A percentile compares a stretch with the other conserved stretches of the same genome.
These are phyloP conservation scores for Arthrocladium fulminans DNA, from an alignment of 2,329 filamentous ascomycete genomes.

Conservation along the genomic window DNA sequence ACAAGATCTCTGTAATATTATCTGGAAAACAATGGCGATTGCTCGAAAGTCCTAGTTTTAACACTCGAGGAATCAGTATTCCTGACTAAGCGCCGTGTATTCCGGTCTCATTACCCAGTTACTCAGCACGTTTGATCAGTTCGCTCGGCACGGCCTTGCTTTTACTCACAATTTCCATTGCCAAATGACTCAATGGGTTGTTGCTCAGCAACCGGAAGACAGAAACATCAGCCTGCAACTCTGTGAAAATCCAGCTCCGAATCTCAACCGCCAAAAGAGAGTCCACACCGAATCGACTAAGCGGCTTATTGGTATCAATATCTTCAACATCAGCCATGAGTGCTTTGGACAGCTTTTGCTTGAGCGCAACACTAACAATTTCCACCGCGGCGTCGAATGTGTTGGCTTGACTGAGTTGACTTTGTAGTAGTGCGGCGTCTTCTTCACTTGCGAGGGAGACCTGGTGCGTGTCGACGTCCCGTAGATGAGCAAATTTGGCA, in stretches of 20 bases:
- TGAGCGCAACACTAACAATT: slow-evolving; percentile 6
- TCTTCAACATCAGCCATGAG: slow-evolving; percentile 15
- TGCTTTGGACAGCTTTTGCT: slow-evolving; percentile 9
- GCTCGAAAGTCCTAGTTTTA: too few relatives aligned
- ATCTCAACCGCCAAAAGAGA: slow-evolving; percentile 27
- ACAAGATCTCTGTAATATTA: too few relatives aligned
- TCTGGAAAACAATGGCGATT: too few relatives aligned
- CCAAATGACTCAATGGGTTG: slow-evolving; percentile 48
- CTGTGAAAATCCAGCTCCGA: slow-evolving; percentile 23
- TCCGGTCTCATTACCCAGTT: slow-evolving; percentile 39
- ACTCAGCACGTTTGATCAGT: slow-evolving; percentile 44
- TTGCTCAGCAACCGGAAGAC: slow-evolving; percentile 40
- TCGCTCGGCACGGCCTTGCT: slow-evolving; percentile 46
- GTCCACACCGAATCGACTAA: slow-evolving; percentile 24
- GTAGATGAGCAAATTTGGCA: too few relatives aligned
- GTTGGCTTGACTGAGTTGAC: slow-evolving; percentile 11
- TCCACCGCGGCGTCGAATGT: slow-evolving; percentile 3
- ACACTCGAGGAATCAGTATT: too few relatives aligned
- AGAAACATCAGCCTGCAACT: slow-evolving; percentile 26
- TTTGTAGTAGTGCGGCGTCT: slow-evolving; percentile 3
- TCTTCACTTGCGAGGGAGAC: neutral
- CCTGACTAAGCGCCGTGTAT: slow-evolving; percentile 43
- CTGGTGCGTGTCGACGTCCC: too few relatives aligned
- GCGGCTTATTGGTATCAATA: slow-evolving; percentile 16
- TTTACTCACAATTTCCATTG: slow-evolving; percentile 35